A percentile compares a stretch with the other conserved stretches of the same genome.
Evolutionary conservation across 2,329 filamentous ascomycete genomes (phyloP).

Genomic region (Colletotrichum scovillei): DNA sequence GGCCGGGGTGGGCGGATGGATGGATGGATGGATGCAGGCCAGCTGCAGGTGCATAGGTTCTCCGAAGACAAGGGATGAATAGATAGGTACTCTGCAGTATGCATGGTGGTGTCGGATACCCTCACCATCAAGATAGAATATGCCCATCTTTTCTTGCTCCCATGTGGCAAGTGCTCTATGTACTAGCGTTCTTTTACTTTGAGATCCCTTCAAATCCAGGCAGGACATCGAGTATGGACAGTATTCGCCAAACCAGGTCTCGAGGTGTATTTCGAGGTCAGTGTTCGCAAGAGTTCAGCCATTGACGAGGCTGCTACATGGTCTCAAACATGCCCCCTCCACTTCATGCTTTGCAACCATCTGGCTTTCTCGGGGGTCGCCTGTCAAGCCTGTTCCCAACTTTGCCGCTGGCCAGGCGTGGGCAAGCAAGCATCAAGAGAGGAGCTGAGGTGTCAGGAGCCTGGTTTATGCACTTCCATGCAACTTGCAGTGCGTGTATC

Average conservation of each 20-base stretch:
- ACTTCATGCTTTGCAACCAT: slow-evolving; percentile 13
- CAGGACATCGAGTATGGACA: background rate
- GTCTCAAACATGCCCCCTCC: slow-evolving; percentile 33
- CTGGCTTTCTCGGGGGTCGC: background rate
- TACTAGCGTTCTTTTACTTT: background rate
- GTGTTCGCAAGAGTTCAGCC: slow-evolving; percentile 5
- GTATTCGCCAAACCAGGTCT: background rate
- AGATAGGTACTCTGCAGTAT: background rate
- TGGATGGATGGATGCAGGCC: background rate
- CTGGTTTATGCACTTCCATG: slow-evolving; percentile 29
- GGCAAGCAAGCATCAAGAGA: background rate
- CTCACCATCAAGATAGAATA: background rate
- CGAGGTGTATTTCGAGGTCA: slow-evolving; percentile 5
- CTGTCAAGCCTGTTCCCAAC: background rate
- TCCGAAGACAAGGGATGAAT: background rate
- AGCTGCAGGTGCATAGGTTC: background rate
- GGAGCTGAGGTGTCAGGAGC: slow-evolving; percentile 27
- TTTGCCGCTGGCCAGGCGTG: background rate
- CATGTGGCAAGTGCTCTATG: background rate
- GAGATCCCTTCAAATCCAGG: background rate
- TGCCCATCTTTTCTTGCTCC: background rate
- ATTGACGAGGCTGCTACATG: slow-evolving; percentile 24
- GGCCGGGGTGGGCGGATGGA: background rate
- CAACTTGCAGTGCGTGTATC: too few species aligned
- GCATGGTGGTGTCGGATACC: background rate